Base-by-base conservation (phyloP, 768 basidiomycete genomes). In the Sporobolomyces roseus region DNA sequence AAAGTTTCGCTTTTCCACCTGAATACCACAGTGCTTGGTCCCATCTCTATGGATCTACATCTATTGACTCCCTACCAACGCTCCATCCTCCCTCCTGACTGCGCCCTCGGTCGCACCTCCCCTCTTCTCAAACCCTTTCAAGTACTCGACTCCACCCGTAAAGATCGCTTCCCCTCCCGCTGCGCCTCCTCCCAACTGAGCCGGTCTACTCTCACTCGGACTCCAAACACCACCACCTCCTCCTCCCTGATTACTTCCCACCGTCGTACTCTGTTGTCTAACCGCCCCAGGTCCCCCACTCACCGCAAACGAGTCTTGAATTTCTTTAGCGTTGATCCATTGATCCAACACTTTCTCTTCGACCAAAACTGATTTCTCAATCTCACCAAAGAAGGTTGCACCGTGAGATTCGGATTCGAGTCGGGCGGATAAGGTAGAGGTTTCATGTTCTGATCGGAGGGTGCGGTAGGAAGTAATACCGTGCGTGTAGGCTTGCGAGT, bases 391-490 rank as follows among this genome's bases (percentile, higher is more conserved):
- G 75, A 89, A 90, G 41, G 80, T 76, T 21, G 85, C 85, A 46
- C 93, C 93, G 75, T 88, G 83, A 12, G 84, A 79, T 73, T 88
- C 83, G 19, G 93, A 92, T 79, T 98, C 92, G 75, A 86, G 80
- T 23, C 83, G 84, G 25, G 94, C 93, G 60, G 90, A 85, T 4
- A 83, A 81, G 45, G 85, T 86, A 3, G 90, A 84, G 55, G 91
- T 83, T 74, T 91, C 85, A 74, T 89, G 87, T 78, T 90, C 88
- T 41, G 91, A 87, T 45, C 93, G 87, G 46, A 99, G 83, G 21
- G 90, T 82, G 52, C 90, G 88, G 80, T 93, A 99, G 78, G 98
- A 91, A 8, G 86, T 83, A 14, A 93, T 83, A 33, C 91, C 88
- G 16, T 82, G 80, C 3, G 83, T 82, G 78, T 99, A 99, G 17